phyloP scores from a whole-genome alignment of 1,284 basidiomycete species.

The Ganoderma boninense region DNA sequence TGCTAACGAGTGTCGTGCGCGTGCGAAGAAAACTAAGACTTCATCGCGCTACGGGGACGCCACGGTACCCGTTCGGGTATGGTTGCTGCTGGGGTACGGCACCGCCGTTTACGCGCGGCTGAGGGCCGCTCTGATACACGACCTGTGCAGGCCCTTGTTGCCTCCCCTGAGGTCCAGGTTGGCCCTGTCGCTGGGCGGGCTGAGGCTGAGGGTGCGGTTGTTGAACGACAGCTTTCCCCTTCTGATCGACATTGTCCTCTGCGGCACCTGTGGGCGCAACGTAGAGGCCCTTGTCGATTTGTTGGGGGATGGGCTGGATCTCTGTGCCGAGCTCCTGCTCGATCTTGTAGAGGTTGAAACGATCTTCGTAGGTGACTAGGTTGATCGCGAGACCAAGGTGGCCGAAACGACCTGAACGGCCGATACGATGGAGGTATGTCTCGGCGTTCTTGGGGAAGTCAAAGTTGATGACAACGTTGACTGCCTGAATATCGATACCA shows the following conservation, averaged over 20 bases:
- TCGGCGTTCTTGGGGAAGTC: constrained; percentile 99
- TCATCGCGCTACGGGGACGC: constrained; percentile 46
- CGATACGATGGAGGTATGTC: constrained; percentile 97
- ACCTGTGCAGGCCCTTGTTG: constrained; percentile 35
- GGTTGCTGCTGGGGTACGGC: constrained; percentile 35
- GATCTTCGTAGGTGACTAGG: constrained; percentile 95
- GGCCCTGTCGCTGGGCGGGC: constrained; percentile 19
- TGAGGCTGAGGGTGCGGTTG: constrained; percentile 27
- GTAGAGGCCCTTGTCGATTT: constrained; percentile 93
- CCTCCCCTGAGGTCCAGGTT: constrained; percentile 17
- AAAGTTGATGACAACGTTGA: constrained; percentile 99
- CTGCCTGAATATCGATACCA: constrained; percentile 99
- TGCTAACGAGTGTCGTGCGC: constrained; percentile 1
- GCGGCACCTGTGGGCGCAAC: constrained; percentile 69
- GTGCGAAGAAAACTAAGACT: background rate
- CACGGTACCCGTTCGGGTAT: constrained; percentile 39
- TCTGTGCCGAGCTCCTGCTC: constrained; percentile 99
- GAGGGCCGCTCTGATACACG: constrained; percentile 43
- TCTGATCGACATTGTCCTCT: constrained; percentile 53
- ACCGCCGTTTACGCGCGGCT: constrained; percentile 40
- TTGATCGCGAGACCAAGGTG: constrained; percentile 98
- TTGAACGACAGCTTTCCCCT: constrained; percentile 25
- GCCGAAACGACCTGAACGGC: constrained; percentile 96
- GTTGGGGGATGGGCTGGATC: constrained; percentile 94
- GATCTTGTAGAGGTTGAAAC: constrained; percentile 97